These are phyloP conservation scores for Sporothrix brunneoviolacea DNA, from an alignment of 2,329 filamentous ascomycete genomes.

Conservation along the genomic window DNA sequence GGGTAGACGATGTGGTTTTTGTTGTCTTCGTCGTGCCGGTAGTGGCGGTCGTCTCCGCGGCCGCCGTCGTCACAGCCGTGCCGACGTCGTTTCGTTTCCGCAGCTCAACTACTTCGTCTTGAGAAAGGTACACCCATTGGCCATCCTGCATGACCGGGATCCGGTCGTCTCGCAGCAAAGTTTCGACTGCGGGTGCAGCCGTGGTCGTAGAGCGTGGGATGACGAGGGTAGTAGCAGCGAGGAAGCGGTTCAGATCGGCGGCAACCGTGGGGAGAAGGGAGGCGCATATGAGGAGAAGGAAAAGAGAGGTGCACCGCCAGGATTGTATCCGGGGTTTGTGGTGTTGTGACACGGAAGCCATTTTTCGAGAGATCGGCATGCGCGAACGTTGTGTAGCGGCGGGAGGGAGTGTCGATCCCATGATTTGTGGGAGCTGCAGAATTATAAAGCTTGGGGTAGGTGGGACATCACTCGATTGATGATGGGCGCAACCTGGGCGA, in stretches of 20 bases:
- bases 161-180: constrained; percentile 31
- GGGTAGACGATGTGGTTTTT: constrained; percentile 27
- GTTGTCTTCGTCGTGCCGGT: constrained; percentile 19
- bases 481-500: neutral
- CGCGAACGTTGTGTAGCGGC: constrained; percentile 2
- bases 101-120: constrained; percentile 26
- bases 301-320: constrained; percentile 23
- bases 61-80: constrained; percentile 9
- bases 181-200: constrained; percentile 23
- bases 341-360: constrained; percentile 12
- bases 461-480: constrained; percentile 9
- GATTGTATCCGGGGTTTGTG: constrained; percentile 22
- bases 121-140: constrained; percentile 32
- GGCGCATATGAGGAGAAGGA: constrained; percentile 22
- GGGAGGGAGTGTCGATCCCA: constrained; percentile 13
- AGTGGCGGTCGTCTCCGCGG: constrained; percentile 4
- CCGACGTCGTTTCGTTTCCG: constrained; percentile 16
- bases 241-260: constrained; percentile 9
- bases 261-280: constrained; percentile 18
- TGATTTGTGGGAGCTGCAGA: constrained; percentile 5
- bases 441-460: neutral
- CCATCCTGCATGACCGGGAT: constrained; percentile 28
- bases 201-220: constrained; percentile 15
- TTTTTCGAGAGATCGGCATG: constrained; percentile 11
- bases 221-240: constrained; percentile 15